A percentile compares a stretch with the other conserved stretches of the same genome.
Evolutionary conservation across 768 basidiomycete species (phyloP).

Genomic region (Mycena capillaripes): DNA sequence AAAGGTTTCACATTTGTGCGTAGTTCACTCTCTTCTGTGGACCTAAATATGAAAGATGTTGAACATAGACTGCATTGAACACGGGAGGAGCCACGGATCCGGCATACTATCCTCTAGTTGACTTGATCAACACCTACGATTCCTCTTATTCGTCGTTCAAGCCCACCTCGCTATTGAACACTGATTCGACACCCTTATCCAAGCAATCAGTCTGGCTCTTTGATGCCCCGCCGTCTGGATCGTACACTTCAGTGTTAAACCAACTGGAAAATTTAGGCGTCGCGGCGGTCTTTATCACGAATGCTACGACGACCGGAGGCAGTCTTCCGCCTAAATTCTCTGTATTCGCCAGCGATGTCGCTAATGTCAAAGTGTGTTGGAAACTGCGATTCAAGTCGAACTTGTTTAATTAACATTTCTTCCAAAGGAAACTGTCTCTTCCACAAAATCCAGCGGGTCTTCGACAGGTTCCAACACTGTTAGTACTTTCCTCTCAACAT

Average conservation of each 20-base stretch:
- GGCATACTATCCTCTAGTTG: neutral
- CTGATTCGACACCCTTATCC: neutral
- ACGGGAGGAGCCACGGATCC: neutral
- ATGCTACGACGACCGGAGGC: neutral
- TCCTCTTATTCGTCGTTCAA: conserved; percentile 10
- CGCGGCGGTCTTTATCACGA: conserved; percentile 19
- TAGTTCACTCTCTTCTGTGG: neutral
- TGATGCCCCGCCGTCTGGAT: neutral
- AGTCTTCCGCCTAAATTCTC: neutral
- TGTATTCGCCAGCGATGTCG: neutral
- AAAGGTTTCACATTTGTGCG: conserved; percentile 22
- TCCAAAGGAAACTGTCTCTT: neutral
- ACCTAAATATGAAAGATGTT: no score
- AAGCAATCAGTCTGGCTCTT: conserved; percentile 14
- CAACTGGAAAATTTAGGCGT: conserved; percentile 9
- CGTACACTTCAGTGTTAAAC: conserved; percentile 1
- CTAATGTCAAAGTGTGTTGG: neutral
- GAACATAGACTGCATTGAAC: conserved; percentile 3
- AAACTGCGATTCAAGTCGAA: no score
- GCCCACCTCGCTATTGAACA: neutral
- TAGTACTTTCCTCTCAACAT: neutral
- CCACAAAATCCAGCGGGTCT: neutral
- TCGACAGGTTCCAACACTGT: neutral
- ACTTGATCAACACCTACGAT: conserved; percentile 23
- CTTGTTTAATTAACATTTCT: no score